phyloP scores from a whole-genome alignment of 805 yeast genomes.

The Lipomyces lipofer region DNA sequence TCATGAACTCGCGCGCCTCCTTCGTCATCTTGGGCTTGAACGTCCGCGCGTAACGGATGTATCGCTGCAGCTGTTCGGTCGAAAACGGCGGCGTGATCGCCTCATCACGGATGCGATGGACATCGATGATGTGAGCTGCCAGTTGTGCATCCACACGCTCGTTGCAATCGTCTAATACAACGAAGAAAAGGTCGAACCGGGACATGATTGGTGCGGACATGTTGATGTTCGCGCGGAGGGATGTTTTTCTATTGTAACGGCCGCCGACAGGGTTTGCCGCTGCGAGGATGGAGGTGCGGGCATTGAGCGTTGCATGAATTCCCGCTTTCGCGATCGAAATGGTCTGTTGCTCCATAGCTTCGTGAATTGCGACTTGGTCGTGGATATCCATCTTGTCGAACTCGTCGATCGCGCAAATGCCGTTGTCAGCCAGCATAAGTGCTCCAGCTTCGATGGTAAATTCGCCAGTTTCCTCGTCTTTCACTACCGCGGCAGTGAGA shows the following conservation, averaged over 20 bases:
- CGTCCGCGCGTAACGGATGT: conserved; percentile 87
- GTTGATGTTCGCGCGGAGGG: conserved; percentile 80
- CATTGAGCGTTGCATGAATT: conserved; percentile 95
- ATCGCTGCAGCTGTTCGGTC: conserved; percentile 83
- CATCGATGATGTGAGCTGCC: conserved; percentile 88
- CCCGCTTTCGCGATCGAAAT: conserved; percentile 99
- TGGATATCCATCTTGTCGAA: conserved; percentile 95
- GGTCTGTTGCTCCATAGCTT: conserved; percentile 99
- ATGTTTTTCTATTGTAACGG: conserved; percentile 82
- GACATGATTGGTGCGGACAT: conserved; percentile 99
- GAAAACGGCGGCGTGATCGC: conserved; percentile 88
- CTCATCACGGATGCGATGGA: conserved; percentile 86
- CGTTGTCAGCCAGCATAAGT: conserved; percentile 95
- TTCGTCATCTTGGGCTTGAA: conserved; percentile 86
- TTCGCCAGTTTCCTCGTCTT: conserved; percentile 96
- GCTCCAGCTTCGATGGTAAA: conserved; percentile 99
- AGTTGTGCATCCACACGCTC: conserved; percentile 85
- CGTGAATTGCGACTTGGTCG: conserved; percentile 98
- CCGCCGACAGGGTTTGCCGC: conserved; percentile 99
- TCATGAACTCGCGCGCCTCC: conserved; percentile 75
- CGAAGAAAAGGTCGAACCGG: conserved; percentile 92
- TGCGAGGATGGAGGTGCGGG: conserved; percentile 92
- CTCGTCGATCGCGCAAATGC: conserved; percentile 97
- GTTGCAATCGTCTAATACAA: conserved; percentile 90
- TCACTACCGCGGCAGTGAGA: conserved; percentile 95